A percentile compares a stretch with the other conserved stretches of the same genome.
Evolutionary conservation across 2,329 filamentous ascomycete species (phyloP).

Genomic region (Pyrenochaeta sp.): DNA sequence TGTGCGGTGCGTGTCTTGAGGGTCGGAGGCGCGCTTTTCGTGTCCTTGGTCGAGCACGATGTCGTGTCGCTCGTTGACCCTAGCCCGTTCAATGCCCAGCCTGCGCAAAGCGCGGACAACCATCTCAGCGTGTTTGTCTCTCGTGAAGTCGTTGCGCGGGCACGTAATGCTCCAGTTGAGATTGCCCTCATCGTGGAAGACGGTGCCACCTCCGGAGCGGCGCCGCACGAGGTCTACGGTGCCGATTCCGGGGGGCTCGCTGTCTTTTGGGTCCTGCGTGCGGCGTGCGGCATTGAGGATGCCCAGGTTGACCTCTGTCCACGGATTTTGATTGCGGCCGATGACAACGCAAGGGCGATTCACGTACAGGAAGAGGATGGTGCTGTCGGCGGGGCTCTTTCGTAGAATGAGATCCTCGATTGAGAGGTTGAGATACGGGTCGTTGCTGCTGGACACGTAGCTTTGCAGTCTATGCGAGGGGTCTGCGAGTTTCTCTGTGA

Average conservation of each 20-base stretch:
- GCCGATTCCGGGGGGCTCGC: constrained; percentile 52
- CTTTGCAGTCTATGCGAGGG: constrained; percentile 52
- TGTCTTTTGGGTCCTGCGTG: constrained; percentile 28
- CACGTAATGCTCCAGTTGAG: constrained; percentile 95
- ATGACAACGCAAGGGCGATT: constrained; percentile 90
- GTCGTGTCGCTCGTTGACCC: constrained; percentile 91
- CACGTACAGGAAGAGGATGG: constrained; percentile 84
- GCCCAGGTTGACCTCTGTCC: constrained; percentile 84
- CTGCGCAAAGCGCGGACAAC: constrained; percentile 80
- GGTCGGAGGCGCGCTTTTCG: constrained; percentile 33
- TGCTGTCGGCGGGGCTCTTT: constrained; percentile 74
- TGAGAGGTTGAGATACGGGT: constrained; percentile 90
- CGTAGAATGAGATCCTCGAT: constrained; percentile 91
- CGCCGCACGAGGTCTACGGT: constrained; percentile 76
- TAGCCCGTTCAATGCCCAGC: constrained; percentile 66
- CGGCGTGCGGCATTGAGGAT: constrained; percentile 60
- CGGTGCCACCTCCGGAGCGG: constrained; percentile 87
- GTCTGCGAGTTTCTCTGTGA: constrained; percentile 40
- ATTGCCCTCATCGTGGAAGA: constrained; percentile 93
- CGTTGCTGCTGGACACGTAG: constrained; percentile 62
- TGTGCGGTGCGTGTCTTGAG: constrained; percentile 55
- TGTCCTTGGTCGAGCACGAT: constrained; percentile 75
- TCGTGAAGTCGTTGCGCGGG: constrained; percentile 77
- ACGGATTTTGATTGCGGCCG: constrained; percentile 97
- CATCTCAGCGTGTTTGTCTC: constrained; percentile 91